Evolutionary conservation across 129 eudicot species (phyloP), one percentile per base, ranked within the genome.

Genomic region (Deinandra increscens): DNA sequence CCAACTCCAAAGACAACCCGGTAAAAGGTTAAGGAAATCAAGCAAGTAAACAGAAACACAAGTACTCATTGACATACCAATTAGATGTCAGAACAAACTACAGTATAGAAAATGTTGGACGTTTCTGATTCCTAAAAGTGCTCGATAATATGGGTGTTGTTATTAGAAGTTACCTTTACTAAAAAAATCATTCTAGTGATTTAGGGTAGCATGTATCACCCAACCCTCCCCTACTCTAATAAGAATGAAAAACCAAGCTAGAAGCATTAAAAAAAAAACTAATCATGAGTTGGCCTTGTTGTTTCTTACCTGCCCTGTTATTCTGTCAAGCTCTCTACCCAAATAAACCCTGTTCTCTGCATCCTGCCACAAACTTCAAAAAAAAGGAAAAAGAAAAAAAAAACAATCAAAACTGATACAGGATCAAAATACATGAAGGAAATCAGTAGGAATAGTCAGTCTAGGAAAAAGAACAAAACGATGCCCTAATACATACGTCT

Each of bases 351-450:
- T 85, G 71, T 85, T 82, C 76, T 85, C 84, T 0, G 97, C 93
- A 74, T 91, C 97, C 85, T 91, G 96, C 97, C 96, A 91, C 74
- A 91, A 76, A 41, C 97, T 91, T 77, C 70, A 33, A 9, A 62
- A 13, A 9, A 64, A 50, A 4, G 45, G 68, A 60, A 72, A 60
- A 71, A n/a, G n/a, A 9, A 62, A 13, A 9, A 64, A 50, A 4
- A 58, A 68, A 60, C 60, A 60, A 71, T 34, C n/a, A 12, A 15
- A 54, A 26, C 45, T 6, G 0, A 64, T 17, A 39, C 6, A 22
- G 9, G 37, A 2, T 3, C 17, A 3, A 3, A 19, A 56, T 44
- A 49, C 17, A 69, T 15, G 20, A 58, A 15, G 60, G 15, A 69
- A 60, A 33, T 5, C 45, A 41, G 39, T 37, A 41, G n/a, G 23